Percentiles rank a stretch among this genome's conserved stretches.
Conservation (phyloP, 106 monocot species). For the Platanthera zijinensis region DNA sequence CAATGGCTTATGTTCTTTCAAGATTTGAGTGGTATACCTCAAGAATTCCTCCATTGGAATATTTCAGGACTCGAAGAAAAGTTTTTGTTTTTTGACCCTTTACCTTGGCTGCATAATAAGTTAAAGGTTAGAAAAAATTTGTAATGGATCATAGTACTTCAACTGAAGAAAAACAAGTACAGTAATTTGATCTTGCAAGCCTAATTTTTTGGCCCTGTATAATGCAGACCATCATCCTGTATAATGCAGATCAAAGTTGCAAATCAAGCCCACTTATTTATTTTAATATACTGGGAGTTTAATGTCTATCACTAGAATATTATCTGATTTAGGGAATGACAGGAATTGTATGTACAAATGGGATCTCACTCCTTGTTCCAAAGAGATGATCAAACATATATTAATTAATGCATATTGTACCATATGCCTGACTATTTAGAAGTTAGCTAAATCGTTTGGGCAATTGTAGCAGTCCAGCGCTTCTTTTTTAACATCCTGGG, state of each 20-base stretch:
- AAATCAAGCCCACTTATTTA: not conserved
- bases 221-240: not conserved
- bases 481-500: no score
- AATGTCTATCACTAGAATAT: no score
- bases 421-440: no score
- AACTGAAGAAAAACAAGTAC: not conserved
- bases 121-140: not conserved
- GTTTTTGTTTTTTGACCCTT: slow-evolving; percentile 76
- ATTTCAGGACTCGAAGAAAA: slow-evolving; percentile 84
- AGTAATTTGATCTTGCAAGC: not conserved
- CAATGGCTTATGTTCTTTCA: not conserved
- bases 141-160: not conserved
- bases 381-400: no score
- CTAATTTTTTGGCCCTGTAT: not conserved
- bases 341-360: no score
- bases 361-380: no score
- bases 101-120: slow-evolving; percentile 56
- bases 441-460: no score
- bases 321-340: no score
- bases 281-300: not conserved
- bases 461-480: no score
- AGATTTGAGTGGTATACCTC: slow-evolving; percentile 44
- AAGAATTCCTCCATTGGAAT: slow-evolving; percentile 83
- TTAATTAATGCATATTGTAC: no score
- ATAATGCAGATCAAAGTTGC: not conserved